phyloP scores from a whole-genome alignment of 495 filamentous ascomycete genomes.

The Penicillium argentinense region DNA sequence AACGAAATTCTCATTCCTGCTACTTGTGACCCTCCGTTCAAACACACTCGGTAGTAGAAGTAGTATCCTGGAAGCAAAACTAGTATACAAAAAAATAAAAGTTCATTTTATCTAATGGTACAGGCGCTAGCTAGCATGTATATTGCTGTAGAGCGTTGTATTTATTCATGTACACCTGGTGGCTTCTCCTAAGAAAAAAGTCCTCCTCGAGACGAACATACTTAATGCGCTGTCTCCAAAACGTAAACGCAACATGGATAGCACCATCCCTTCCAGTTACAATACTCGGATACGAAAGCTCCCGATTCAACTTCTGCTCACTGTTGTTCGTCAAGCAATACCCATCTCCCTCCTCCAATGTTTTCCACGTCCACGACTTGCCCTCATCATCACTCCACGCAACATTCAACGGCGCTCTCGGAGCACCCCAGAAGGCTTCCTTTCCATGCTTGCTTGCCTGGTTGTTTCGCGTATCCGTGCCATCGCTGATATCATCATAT shows the following conservation, averaged over 20 bases:
- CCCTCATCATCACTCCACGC: conserved; percentile 28
- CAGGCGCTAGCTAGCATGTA: too few species aligned
- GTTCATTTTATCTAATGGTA: too few species aligned
- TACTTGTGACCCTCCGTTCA: too few species aligned
- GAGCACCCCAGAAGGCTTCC: conserved; percentile 29
- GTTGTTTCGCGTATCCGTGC: conserved; percentile 17
- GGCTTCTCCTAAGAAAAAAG: too few species aligned
- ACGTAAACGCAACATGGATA: conserved; percentile 25
- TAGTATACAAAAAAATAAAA: too few species aligned
- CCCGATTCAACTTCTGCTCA: conserved; percentile 24
- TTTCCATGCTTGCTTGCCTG: conserved; percentile 22
- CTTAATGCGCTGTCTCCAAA: conserved; percentile 29
- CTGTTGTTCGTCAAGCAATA: conserved; percentile 29
- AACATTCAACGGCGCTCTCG: conserved; percentile 21
- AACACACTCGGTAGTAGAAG: too few species aligned
- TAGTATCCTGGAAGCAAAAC: too few species aligned
- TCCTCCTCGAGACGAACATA: conserved; percentile 19
- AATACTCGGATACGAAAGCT: conserved; percentile 28
- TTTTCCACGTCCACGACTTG: conserved; percentile 16
- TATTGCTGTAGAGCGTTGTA: too few species aligned
- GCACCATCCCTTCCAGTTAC: conserved; percentile 9
- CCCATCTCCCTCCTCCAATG: conserved; percentile 24
- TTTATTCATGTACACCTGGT: too few species aligned
- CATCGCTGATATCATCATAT: conserved; percentile 28
- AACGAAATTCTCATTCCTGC: too few species aligned